Evolutionary conservation across 176 grass and related monocot genomes (phyloP), one percentile per base, ranked within the genome.

Genomic region (Miscanthus lutarioriparius): DNA sequence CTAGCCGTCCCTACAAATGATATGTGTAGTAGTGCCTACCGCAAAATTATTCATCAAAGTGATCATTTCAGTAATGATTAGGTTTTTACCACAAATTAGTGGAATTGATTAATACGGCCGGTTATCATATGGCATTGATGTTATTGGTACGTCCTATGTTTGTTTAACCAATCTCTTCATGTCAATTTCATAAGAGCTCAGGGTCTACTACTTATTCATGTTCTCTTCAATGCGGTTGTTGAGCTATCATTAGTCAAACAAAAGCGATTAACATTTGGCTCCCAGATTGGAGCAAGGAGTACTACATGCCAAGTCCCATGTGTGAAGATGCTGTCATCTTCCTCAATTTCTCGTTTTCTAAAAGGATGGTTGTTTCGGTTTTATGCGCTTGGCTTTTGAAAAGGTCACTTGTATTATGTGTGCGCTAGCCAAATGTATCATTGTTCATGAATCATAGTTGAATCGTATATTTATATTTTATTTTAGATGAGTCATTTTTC

Each of bases 391-490:
- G 28, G 36, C 36, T 63, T 78, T 40, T 41, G 36, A 63, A 43
- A 64, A 78, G 8, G 58, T 63, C 76, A 40, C 58, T 44, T 30
- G 76, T n/a, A 78, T 64, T 64, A n/a, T 64, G 23, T 78, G 32
- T 70, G 74, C 48, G 49, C 37, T 13, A 26, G 74, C 74, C 83
- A 85, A 27, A 85, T 69, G 65, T 16, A 59, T 70, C 36, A 36
- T 43, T n/a, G 35, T 74, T 59, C 17, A 69, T 12, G 17, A 78
- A 85, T 16, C 36, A 32, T 85, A 61, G 74, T 7, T 59, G 6
- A 20, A 17, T 77, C 15, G 4, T 1, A 6, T 44, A 1, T 20
- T 19, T 75, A 65, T 25, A 2, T 59, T 30, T 30, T 30, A 30
- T 30, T 70, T 85, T 36, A 32, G 13, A 70, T 62, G 37, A 38